Base-by-base conservation (phyloP, 495 filamentous ascomycete species). In the Cercophora samala region DNA sequence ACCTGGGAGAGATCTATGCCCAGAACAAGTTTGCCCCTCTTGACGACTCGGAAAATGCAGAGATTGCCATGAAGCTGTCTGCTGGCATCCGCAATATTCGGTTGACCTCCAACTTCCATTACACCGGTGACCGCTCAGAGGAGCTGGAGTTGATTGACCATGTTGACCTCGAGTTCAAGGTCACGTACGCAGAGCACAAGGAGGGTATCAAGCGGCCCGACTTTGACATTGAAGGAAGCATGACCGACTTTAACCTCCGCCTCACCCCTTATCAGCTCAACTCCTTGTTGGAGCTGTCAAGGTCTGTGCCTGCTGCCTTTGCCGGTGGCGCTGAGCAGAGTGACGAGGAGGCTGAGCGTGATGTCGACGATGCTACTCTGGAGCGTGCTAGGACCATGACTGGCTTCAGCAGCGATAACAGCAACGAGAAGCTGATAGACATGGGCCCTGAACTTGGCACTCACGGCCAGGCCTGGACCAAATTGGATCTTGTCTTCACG, bases 141-240 rank as follows among this genome's bases (percentile, higher is more conserved):
- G 93, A 96, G 72, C 83, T 98, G 23, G 92, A 99, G 75, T 90
- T 99, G 80, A 93, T 99, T 66, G 92, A 98, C 73, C 93, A 97
- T 69, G 92, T 98, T 18, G 94, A 98, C 73, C 81, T 99, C 46
- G 91, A 90, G 42, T 97, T 97, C 78, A 90, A 89, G 60, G 87
- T 98, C 65, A 97, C 90, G 24, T 93, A 96, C 72, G 84, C 91
- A 5, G 95, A 98, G 71, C 95, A 98, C 73, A 87, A 88, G 65
- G 76, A 85, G 51, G 89, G 90, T 58, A 82, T 85, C 63, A 87
- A 94, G 68, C 87, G 95, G 63, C 95, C 95, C 8, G 95, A 98
- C 71, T 86, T 93, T 68, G 95, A 98, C 79, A 87, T 97, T 17
- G 89, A 93, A 75, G 92, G 95, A 13, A 89, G 81, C 61, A 91